Percentiles rank a stretch among this genome's conserved stretches.
phyloP scores from a whole-genome alignment of 345 rosid species.

The Rhodamnia rubescens region DNA sequence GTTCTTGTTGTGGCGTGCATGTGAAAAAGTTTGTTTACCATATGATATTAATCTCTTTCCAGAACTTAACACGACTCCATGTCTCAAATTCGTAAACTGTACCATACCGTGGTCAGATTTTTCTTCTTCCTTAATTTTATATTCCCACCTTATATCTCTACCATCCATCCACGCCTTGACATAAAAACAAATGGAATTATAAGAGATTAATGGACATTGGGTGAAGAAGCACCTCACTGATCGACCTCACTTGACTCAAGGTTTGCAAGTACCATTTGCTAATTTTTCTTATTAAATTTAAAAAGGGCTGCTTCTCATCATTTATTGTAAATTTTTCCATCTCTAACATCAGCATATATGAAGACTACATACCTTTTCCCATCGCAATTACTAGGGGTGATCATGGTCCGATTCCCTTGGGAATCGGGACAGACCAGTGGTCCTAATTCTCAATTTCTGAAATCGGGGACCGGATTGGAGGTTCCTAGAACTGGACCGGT shows the following conservation, averaged over 20 bases:
- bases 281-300: not conserved
- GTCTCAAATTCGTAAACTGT: not conserved
- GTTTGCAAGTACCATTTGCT: not conserved
- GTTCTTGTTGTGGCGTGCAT: not conserved
- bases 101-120: not conserved
- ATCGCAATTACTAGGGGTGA: no score
- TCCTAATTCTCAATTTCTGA: no score
- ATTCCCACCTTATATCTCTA: not conserved
- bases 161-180: not conserved
- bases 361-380: no score
- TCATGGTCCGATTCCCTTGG: no score
- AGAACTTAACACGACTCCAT: not conserved
- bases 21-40: not conserved
- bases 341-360: not conserved
- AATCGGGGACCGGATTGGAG: no score
- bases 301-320: not conserved
- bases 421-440: no score
- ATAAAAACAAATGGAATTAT: not conserved
- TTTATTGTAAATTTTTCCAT: not conserved
- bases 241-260: not conserved
- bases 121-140: not conserved
- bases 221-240: not conserved
- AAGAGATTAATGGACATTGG: not conserved
- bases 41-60: not conserved
- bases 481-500: no score